Percentiles rank a stretch among this genome's conserved stretches.
Conservation (phyloP, 2,329 filamentous ascomycete genomes). For the Neonectria punicea region DNA sequence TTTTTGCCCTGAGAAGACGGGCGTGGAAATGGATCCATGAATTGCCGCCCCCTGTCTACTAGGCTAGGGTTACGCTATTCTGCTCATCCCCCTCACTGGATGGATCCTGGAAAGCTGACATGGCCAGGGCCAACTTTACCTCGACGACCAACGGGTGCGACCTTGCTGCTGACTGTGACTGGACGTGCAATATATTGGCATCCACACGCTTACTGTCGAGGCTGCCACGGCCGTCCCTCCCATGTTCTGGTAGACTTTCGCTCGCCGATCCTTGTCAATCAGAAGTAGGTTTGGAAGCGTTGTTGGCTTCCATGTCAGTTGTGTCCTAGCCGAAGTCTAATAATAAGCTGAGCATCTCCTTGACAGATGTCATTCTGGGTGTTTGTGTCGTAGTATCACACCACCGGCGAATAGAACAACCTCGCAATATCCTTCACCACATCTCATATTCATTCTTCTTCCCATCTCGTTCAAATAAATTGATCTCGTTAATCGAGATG, state of each 20-base stretch:
- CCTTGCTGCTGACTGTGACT: neutral
- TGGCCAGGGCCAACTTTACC: neutral
- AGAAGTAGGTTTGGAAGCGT: neutral
- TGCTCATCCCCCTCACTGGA: neutral
- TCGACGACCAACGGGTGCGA: neutral
- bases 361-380: neutral
- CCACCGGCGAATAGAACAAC: neutral
- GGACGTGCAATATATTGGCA: neutral
- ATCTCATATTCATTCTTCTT: neutral
- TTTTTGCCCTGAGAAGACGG: no score
- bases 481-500: slow-evolving; percentile 18
- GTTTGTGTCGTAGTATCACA: neutral
- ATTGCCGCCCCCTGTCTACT: neutral
- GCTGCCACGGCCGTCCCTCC: neutral
- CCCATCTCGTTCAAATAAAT: neutral
- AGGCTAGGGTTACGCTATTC: slow-evolving; percentile 8
- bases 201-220: neutral
- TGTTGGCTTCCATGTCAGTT: neutral
- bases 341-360: no score
- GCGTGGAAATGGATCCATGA: neutral
- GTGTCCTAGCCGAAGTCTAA: neutral
- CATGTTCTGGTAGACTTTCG: neutral
- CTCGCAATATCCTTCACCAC: neutral
- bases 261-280: neutral
- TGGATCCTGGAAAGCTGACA: neutral